phyloP scores from a whole-genome alignment of 2,329 filamentous ascomycete genomes.

The Arthrobotrys conoides region DNA sequence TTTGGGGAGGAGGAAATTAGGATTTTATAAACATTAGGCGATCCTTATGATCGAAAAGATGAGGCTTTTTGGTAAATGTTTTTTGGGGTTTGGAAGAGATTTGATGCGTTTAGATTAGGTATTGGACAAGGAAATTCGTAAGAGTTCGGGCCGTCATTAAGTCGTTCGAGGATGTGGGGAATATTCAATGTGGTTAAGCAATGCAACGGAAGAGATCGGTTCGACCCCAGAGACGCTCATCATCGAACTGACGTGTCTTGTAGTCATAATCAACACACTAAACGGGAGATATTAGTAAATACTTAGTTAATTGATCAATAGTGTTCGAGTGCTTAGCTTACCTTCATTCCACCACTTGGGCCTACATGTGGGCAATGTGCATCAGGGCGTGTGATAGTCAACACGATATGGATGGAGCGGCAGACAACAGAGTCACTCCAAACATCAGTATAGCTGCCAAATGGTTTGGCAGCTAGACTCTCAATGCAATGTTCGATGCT shows the following conservation, averaged over 20 bases:
- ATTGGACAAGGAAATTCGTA: constrained; percentile 13
- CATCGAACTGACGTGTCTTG: constrained; percentile 49
- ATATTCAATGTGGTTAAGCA: not conserved
- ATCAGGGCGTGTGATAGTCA: constrained; percentile 62
- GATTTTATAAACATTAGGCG: constrained; percentile 34
- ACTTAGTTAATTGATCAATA: not conserved
- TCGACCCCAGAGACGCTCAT: constrained; percentile 41
- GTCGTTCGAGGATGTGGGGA: not conserved
- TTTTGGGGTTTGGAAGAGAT: not conserved
- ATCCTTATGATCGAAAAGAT: not conserved
- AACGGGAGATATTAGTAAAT: not conserved
- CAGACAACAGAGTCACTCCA: constrained; percentile 70
- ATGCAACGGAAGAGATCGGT: constrained; percentile 52
- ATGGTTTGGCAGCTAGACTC: constrained; percentile 65
- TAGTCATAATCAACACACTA: constrained; percentile 55
- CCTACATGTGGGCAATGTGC: constrained; percentile 59
- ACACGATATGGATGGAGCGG: constrained; percentile 67
- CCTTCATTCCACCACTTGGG: constrained; percentile 57
- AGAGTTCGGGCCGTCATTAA: constrained; percentile 5
- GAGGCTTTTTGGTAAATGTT: not conserved
- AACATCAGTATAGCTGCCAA: constrained; percentile 68
- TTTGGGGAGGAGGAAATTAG: not conserved
- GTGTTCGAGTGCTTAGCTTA: constrained; percentile 14
- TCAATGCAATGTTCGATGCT: constrained; percentile 66
- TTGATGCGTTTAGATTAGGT: too few species aligned